Percentiles rank a stretch among this genome's conserved stretches.
Conservation (phyloP, 2,329 filamentous ascomycete species). For the Colletotrichum incanum region DNA sequence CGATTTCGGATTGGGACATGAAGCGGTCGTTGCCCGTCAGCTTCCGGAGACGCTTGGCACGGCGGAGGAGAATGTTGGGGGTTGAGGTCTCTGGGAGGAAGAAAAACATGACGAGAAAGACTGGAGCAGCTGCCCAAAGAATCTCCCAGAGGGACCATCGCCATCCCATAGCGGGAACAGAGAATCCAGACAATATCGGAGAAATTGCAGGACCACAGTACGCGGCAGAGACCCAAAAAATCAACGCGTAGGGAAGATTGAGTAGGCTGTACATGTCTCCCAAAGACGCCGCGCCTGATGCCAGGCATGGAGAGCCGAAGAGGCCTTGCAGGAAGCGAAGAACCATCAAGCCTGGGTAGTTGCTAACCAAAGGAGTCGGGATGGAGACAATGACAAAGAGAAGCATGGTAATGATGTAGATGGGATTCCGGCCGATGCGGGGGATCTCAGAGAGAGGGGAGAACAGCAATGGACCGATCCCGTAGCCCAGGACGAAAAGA, state of each 20-base stretch:
- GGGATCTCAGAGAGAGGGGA: slow-evolving; percentile 79
- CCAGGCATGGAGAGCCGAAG: slow-evolving; percentile 77
- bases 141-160: slow-evolving; percentile 77
- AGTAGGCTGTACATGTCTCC: slow-evolving; percentile 70
- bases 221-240: slow-evolving; percentile 68
- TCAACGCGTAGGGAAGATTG: slow-evolving; percentile 71
- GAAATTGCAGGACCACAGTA: slow-evolving; percentile 61
- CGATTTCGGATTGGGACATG: slow-evolving; percentile 75
- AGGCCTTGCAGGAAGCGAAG: slow-evolving; percentile 77
- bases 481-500: slow-evolving; percentile 76
- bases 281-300: slow-evolving; percentile 69
- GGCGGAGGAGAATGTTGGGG: slow-evolving; percentile 72
- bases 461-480: slow-evolving; percentile 76
- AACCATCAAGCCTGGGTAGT: slow-evolving; percentile 75
- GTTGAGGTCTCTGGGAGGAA: slow-evolving; percentile 76
- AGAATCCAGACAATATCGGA: slow-evolving; percentile 75
- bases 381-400: slow-evolving; percentile 79
- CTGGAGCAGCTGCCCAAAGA: slow-evolving; percentile 72
- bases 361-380: slow-evolving; percentile 74
- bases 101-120: slow-evolving; percentile 74
- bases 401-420: slow-evolving; percentile 78
- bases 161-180: slow-evolving; percentile 71
- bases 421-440: slow-evolving; percentile 75
- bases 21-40: slow-evolving; percentile 71
- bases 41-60: slow-evolving; percentile 73